Base-by-base conservation (phyloP, 768 basidiomycete genomes). In the Podaxis sp. region DNA sequence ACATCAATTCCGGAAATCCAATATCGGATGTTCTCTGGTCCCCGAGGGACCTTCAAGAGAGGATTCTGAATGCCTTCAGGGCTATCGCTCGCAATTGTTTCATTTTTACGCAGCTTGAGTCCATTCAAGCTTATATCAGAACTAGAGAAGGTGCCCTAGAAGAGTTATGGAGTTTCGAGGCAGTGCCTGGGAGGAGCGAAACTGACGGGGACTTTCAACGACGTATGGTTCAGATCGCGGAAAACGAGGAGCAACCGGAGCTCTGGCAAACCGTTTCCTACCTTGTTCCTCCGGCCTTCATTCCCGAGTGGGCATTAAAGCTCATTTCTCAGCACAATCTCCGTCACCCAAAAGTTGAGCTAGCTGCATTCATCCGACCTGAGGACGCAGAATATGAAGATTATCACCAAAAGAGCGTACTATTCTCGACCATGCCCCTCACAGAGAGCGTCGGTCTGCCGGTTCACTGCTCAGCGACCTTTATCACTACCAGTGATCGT, bases 351-450 rank as follows among this genome's bases (percentile, higher is more conserved):
- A 63, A 56, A 28, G 61, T 52, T 15, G 44, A 36, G 36, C 46
- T 63, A 7, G 61, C 61, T 11, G 61, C 61, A 15, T 28, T 51
- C 26, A 63, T 63, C 48, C 36, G 61, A 51, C 54, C 54, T 11
- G 33, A 48, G 6, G 61, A 12, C 26, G 61, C 61, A 3, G 36
- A 30, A 22, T 51, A 63, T n/a, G 26, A 63, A 13, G 61, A 63
- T 7, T 63, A 63, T 12, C 61, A 63, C 3, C 54, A 70, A 72
- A 56, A 33, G 24, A 30, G 40, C 13, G 55, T 52, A 9, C 72
- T 84, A 24, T 84, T 82, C 62, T 78, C 81, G 5, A 76, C 73
- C 0, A 69, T 84, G 6, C 82, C 82, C 0, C 72, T 84, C 0
- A 75, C 77, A 2, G 72, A 77, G 3, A 33, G 66, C 2, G 81